Base-by-base conservation (phyloP, 1,139 yeast genomes). In the Yamadazyma atmosphaerica region DNA sequence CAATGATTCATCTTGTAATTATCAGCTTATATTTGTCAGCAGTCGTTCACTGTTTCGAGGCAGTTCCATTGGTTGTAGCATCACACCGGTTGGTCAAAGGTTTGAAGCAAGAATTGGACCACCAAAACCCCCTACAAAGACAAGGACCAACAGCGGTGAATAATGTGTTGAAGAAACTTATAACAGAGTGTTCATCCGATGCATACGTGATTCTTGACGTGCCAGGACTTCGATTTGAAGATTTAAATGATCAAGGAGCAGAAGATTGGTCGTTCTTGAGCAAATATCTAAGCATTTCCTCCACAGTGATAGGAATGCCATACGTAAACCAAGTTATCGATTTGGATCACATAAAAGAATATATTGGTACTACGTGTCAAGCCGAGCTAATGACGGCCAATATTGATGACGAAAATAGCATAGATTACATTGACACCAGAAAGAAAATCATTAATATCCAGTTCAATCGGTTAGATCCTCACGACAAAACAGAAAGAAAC, bases 161-260 rank as follows among this genome's bases (percentile, higher is more conserved):
- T 25, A 68, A 67, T 33, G 54, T 81, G 42, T 53, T 81, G 12
- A 68, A 72, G 37, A 67, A 74, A 39, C 56, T 79, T 28, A 60
- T 82, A 11, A 77, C 80, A 2, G 69, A 72, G 31, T 88, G 96
- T 53, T 64, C 81, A 1, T 77, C 90, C 0, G 86, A 86, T 55
- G 85, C 83, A 1, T 85, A 83, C 49, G 52, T 88, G 2, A 59
- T 87, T 12, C 68, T 86, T 1, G 77, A 85, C 51, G 79, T 79
- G 33, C 95, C 95, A 0, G 94, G 94, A 0, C 58, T 87, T 38
- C 59, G 60, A 2, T 62, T 72, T 36, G 61, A 63, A n/a, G 95
- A 87, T 58, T 65, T 87, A 42, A 65, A 66, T 17, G 65, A 67
- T 32, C 22, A 28, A 1, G 52, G 58, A 19, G 60, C 60, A 35